Percentiles rank a stretch among this genome's conserved stretches.
Conservation (phyloP, 2,329 filamentous ascomycete genomes). For the Talaromyces sp. region DNA sequence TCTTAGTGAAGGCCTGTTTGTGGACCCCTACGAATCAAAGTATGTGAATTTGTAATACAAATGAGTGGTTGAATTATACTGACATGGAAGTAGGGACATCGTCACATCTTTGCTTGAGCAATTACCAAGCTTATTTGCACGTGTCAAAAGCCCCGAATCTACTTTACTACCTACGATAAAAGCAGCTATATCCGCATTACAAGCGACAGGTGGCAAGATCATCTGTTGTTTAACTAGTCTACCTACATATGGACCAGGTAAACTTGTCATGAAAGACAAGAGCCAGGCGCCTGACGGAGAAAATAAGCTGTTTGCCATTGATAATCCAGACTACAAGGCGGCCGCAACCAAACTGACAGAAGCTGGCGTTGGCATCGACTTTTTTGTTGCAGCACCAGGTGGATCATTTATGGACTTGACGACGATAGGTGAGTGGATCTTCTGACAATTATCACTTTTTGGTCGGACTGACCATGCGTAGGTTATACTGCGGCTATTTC, state of each 20-base stretch:
- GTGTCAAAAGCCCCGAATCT: slow-evolving; percentile 86
- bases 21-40: slow-evolving; percentile 89
- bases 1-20: slow-evolving; percentile 85
- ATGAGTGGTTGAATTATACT: not conserved
- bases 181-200: slow-evolving; percentile 77
- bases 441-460: not conserved
- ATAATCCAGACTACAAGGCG: slow-evolving; percentile 85
- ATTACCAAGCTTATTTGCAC: slow-evolving; percentile 81
- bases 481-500: slow-evolving; percentile 82
- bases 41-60: slow-evolving; percentile 33
- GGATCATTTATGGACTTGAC: slow-evolving; percentile 92
- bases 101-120: slow-evolving; percentile 83
- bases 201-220: slow-evolving; percentile 87
- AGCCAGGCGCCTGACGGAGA: slow-evolving; percentile 82
- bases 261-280: slow-evolving; percentile 82
- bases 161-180: slow-evolving; percentile 81
- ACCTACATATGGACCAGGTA: slow-evolving; percentile 86
- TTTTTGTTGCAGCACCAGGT: slow-evolving; percentile 88
- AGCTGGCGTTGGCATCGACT: slow-evolving; percentile 82
- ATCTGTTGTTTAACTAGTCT: slow-evolving; percentile 83
- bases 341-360: slow-evolving; percentile 83
- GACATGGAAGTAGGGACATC: slow-evolving; percentile 53
- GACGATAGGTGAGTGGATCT: slow-evolving; percentile 67
- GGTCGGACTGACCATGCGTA: slow-evolving; percentile 28
- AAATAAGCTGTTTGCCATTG: slow-evolving; percentile 86